Evolutionary conservation across 2,329 filamentous ascomycete species (phyloP), one percentile per base, ranked within the genome.

Genomic region (Helicocarpus griseus): DNA sequence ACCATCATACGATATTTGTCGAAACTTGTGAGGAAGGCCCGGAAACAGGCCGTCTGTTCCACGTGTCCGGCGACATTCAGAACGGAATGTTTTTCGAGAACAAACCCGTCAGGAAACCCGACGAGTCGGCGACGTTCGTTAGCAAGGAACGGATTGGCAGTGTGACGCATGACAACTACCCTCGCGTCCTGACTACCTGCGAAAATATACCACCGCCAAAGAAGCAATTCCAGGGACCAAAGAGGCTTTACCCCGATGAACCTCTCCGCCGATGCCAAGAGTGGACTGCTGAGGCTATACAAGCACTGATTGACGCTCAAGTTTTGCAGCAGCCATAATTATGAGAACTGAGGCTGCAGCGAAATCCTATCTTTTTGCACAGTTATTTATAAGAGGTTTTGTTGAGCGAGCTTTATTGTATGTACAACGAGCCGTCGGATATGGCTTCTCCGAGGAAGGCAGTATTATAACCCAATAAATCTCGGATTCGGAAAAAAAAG

Each of bases 41-140:
- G 13, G 53, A 52, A 14, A 52, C 54, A 7, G 60, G 61, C 33
- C 53, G 51, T 14, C 45, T 56, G 8, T 58, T 61, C 50, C 60
- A 66, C 24, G 62, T 64, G 28, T 58, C 56, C 7, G 63, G 63
- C 33, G 58, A 62, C 53, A 64, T 66, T 44, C 61, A 64, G 31
- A 55, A 57, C 43, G 61, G 63, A 11, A 65, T 65, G 60, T 40
- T 11, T 13, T 62, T 60, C 43, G 56, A 63, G n/a, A 31, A 58
- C 28, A 61, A 56, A 44, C 22, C 46, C 1, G 36, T 19, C 28
- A 49, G 53, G 17, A 43, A 52, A 1, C 61, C 60, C 1, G 58
- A 61, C 47, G 44, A 58, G 6, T 59, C 57, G 3, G 29, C 35
- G 4, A 52, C 40, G 5, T 64, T 57, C 43, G 17, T 41, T 21